Conservation (phyloP, 1,284 basidiomycete genomes). For the Thelephora terrestris region DNA sequence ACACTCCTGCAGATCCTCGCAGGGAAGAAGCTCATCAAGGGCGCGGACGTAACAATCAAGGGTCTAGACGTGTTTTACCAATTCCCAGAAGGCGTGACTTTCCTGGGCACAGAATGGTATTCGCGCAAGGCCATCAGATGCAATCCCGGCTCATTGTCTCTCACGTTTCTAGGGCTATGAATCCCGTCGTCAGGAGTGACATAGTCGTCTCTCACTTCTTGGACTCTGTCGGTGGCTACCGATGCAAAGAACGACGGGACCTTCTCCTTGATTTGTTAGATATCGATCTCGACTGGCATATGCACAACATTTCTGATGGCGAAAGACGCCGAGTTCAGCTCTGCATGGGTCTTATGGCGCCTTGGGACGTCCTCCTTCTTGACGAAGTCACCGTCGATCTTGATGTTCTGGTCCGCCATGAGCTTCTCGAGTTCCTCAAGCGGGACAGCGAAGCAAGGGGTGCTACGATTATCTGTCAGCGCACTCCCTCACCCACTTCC, state of each 20-base stretch:
- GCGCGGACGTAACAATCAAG: slow-evolving; percentile 63
- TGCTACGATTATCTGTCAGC: slow-evolving; percentile 85
- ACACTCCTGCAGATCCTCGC: slow-evolving; percentile 92
- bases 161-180: slow-evolving; percentile 66
- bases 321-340: slow-evolving; percentile 92
- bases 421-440: slow-evolving; percentile 82
- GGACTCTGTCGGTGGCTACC: slow-evolving; percentile 92
- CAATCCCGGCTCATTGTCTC: neutral
- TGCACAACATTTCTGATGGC: slow-evolving; percentile 92
- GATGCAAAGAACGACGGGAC: slow-evolving; percentile 86
- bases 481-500: slow-evolving; percentile 1
- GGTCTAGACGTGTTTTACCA: slow-evolving; percentile 79
- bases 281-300: slow-evolving; percentile 89
- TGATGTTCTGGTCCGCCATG: slow-evolving; percentile 93
- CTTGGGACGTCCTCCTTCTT: slow-evolving; percentile 89
- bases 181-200: slow-evolving; percentile 91
- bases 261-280: slow-evolving; percentile 85
- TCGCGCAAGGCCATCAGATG: neutral
- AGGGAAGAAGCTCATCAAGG: slow-evolving; percentile 76
- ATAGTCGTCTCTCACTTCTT: slow-evolving; percentile 86
- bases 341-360: slow-evolving; percentile 93
- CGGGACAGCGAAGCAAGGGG: slow-evolving; percentile 73
- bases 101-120: slow-evolving; percentile 89
- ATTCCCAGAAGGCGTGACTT: slow-evolving; percentile 70
- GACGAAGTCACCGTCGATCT: slow-evolving; percentile 99